Conservation (phyloP, 306 rosid genomes). For the Castanea sativa region DNA sequence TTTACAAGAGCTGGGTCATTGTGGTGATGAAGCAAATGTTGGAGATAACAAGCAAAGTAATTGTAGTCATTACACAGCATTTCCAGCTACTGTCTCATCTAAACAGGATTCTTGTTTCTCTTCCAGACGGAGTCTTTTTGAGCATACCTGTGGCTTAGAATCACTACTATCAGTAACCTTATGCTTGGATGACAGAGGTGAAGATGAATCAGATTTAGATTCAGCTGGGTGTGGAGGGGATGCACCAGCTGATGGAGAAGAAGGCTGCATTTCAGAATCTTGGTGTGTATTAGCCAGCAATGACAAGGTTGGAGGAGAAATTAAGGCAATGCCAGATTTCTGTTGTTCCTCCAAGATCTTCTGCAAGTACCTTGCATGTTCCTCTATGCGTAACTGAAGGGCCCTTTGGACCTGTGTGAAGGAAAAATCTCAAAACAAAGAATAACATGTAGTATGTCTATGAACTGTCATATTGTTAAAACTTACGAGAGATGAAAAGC, state of each 20-base stretch:
- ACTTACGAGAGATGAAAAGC: too few relatives aligned
- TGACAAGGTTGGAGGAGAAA: conserved; percentile 29
- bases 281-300: conserved; percentile 12
- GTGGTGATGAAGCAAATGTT: not conserved
- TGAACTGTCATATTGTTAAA: too few relatives aligned
- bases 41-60: not conserved
- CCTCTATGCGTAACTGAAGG: conserved; percentile 45
- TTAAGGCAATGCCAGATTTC: conserved; percentile 33
- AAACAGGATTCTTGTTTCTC: conserved; percentile 11
- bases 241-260: conserved; percentile 2
- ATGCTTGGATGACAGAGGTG: conserved; percentile 20
- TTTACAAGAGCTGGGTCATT: not conserved
- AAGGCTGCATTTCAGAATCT: conserved; percentile 20
- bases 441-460: not conserved
- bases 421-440: not conserved
- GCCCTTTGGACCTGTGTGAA: conserved; percentile 33
- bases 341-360: conserved; percentile 41
- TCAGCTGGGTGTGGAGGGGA: conserved; percentile 7
- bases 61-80: conserved; percentile 2
- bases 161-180: conserved; percentile 12
- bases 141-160: not conserved
- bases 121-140: conserved; percentile 25
- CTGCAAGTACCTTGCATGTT: conserved; percentile 43
- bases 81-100: conserved; percentile 18
- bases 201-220: conserved; percentile 24